Evolutionary conservation across 129 eudicot species (phyloP).

Genomic region (Logfia minima): DNA sequence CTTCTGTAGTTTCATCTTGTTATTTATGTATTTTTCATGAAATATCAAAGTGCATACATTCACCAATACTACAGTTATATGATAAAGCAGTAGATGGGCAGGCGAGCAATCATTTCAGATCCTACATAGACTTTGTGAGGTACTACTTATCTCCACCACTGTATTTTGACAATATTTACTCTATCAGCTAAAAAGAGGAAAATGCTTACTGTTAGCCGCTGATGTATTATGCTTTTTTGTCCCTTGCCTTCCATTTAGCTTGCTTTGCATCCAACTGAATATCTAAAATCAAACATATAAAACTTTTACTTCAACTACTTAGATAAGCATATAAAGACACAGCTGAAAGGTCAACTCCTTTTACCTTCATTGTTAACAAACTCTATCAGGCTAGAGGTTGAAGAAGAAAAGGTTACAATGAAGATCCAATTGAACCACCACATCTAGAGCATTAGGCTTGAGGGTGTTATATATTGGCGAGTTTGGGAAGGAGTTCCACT

Average conservation of each 20-base stretch:
- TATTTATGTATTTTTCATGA: neutral
- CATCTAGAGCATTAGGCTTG: constrained; percentile 10
- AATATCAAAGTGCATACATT: neutral
- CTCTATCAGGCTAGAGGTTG: neutral
- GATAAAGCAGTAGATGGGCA: neutral
- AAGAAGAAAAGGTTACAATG: constrained; percentile 5
- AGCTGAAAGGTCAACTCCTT: neutral
- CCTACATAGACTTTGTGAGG: neutral
- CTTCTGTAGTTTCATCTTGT: neutral
- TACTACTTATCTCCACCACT: neutral
- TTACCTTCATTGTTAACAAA: constrained; percentile 35
- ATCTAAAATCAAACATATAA: constrained; percentile 39
- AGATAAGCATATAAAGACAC: neutral
- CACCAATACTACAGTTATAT: neutral
- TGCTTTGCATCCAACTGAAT: constrained; percentile 72
- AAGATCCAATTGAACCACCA: constrained; percentile 22
- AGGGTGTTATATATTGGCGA: constrained; percentile 16
- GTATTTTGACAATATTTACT: neutral
- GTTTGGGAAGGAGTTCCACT: neutral
- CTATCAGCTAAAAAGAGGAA: neutral
- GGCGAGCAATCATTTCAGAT: no score
- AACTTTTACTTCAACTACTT: constrained; percentile 5
- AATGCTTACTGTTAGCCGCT: constrained; percentile 38
- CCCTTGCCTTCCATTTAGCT: constrained; percentile 48
- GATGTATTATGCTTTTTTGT: constrained; percentile 27